Conservation (phyloP, 2,329 filamentous ascomycete species). For the Colletotrichum limetticola region DNA sequence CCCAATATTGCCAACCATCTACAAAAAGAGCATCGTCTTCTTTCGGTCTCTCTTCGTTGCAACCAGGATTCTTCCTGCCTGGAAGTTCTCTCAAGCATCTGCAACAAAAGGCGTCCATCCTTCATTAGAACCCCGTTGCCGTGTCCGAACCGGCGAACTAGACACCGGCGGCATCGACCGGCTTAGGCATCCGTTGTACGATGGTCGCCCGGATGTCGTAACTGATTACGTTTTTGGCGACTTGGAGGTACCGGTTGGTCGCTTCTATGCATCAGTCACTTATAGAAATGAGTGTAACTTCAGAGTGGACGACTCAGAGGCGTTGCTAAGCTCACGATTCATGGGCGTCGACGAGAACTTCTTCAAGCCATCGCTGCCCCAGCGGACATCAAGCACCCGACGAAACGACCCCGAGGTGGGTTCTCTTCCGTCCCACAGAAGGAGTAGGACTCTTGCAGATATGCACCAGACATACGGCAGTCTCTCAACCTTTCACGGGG, state of each 20-base stretch:
- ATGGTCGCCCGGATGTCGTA: slow-evolving; percentile 70
- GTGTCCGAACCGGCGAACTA: slow-evolving; percentile 74
- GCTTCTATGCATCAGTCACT: slow-evolving; percentile 82
- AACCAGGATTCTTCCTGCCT: slow-evolving; percentile 84
- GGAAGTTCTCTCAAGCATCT: slow-evolving; percentile 81
- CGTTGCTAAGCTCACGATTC: slow-evolving; percentile 90
- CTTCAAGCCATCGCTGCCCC: slow-evolving; percentile 81
- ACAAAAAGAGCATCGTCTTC: slow-evolving; percentile 96
- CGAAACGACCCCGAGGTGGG: slow-evolving; percentile 66
- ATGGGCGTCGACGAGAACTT: slow-evolving; percentile 91
- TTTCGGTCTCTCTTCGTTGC: slow-evolving; percentile 90
- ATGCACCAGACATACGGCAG: slow-evolving; percentile 88
- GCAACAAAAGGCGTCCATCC: slow-evolving; percentile 76
- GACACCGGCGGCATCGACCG: slow-evolving; percentile 71
- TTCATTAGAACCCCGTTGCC: slow-evolving; percentile 80
- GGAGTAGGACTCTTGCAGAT: slow-evolving; percentile 61
- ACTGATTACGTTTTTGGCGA: slow-evolving; percentile 85
- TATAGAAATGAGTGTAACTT: slow-evolving; percentile 93
- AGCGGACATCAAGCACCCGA: slow-evolving; percentile 54
- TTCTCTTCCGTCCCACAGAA: slow-evolving; percentile 77
- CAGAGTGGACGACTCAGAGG: slow-evolving; percentile 89
- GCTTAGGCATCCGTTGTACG: slow-evolving; percentile 76
- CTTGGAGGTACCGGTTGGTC: slow-evolving; percentile 87
- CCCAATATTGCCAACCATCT: slow-evolving; percentile 81
- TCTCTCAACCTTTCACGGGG: slow-evolving; percentile 89